Evolutionary conservation across 345 rosid species (phyloP).

Genomic region (Microthlaspi erraticum): DNA sequence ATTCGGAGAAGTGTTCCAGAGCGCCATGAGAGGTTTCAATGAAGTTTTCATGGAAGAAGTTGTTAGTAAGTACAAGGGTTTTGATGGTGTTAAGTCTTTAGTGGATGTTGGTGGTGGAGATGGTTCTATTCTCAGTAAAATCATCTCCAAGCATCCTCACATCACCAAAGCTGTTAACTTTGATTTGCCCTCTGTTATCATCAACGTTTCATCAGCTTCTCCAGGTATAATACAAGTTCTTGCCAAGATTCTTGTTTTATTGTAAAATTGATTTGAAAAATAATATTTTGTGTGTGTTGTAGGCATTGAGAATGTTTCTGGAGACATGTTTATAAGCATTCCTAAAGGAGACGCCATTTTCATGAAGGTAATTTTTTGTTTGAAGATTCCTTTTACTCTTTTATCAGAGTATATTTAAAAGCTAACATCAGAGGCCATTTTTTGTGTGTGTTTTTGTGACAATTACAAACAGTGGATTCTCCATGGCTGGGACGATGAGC

Average conservation of each 20-base stretch:
- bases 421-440: not conserved
- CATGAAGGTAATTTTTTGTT: conserved; percentile 59
- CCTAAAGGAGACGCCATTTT: conserved; percentile 74
- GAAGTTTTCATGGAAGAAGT: conserved; percentile 46
- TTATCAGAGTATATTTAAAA: not conserved
- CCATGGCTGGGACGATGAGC: conserved; percentile 50
- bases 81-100: conserved; percentile 48
- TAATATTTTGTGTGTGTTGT: conserved; percentile 4
- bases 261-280: not conserved
- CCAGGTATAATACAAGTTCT: conserved; percentile 42
- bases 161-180: conserved; percentile 54
- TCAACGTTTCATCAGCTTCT: conserved; percentile 41
- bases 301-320: conserved; percentile 52
- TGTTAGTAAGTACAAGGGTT: conserved; percentile 51
- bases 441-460: conserved; percentile 23
- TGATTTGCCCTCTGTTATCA: conserved; percentile 49
- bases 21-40: conserved; percentile 52
- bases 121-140: conserved; percentile 54
- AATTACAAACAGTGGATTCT: conserved; percentile 52
- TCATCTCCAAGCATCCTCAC: conserved; percentile 53
- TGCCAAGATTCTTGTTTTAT: not conserved
- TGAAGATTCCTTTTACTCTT: not conserved
- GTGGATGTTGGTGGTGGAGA: conserved; percentile 68
- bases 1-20: conserved; percentile 45
- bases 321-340: conserved; percentile 50